phyloP scores from a whole-genome alignment of 208 protist genomes.

The Acanthamoeba culbertsoni region DNA sequence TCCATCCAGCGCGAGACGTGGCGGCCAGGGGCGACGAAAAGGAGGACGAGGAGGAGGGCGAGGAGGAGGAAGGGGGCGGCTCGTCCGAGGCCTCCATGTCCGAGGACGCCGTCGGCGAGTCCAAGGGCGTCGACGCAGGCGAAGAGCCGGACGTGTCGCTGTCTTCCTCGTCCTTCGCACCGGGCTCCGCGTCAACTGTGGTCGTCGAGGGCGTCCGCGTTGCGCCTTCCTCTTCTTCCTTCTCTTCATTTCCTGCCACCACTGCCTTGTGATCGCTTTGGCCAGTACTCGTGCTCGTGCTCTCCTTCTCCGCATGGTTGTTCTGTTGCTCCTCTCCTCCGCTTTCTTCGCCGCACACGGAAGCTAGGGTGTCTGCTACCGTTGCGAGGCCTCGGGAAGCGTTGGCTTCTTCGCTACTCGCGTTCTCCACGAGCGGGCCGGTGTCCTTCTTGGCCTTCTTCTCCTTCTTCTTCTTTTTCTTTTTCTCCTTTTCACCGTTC shows the following conservation, averaged over 20 bases:
- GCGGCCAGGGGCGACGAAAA: too few relatives aligned
- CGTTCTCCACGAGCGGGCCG: too few relatives aligned
- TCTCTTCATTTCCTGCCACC: neutral
- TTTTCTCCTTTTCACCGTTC: neutral
- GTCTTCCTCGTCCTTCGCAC: neutral
- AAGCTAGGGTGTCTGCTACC: neutral
- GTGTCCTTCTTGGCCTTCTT: neutral
- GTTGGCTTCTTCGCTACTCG: neutral
- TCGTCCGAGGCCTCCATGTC: neutral
- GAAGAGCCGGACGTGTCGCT: neutral
- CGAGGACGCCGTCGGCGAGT: neutral
- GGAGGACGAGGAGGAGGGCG: too few relatives aligned
- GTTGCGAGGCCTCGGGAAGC: too few relatives aligned
- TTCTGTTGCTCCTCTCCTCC: neutral
- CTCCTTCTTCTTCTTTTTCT: slow-evolving; percentile 1
- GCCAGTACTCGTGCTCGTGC: neutral
- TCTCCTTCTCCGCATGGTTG: neutral
- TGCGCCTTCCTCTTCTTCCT: neutral
- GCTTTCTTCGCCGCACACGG: neutral
- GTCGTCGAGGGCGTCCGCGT: neutral
- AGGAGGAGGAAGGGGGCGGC: too few relatives aligned
- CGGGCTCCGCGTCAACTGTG: neutral
- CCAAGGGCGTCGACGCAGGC: neutral
- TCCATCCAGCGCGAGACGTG: too few relatives aligned
- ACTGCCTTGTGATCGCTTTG: neutral